These are phyloP conservation scores for Candida easanensis DNA, from an alignment of 805 yeast species.

Conservation along the genomic window DNA sequence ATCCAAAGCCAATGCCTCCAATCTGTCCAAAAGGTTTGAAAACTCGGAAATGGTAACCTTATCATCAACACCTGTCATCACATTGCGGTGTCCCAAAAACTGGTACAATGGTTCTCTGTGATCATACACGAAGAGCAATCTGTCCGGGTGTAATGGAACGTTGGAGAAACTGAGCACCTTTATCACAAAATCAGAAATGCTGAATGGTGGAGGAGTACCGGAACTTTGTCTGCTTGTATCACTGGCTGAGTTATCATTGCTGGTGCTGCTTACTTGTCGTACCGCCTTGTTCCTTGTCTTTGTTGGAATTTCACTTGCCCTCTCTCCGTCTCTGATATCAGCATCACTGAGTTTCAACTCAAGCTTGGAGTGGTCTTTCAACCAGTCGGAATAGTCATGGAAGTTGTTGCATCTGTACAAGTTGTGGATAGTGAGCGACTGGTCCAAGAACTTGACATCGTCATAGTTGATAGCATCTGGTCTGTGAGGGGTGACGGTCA, in stretches of 20 bases:
- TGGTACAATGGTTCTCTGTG: conserved; percentile 9
- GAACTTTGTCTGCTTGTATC: conserved; percentile 12
- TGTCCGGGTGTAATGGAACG: not conserved
- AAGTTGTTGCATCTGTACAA: conserved; percentile 14
- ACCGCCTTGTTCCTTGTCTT: not conserved
- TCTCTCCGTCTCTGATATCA: conserved; percentile 13
- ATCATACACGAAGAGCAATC: conserved; percentile 10
- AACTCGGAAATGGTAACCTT: conserved; percentile 10
- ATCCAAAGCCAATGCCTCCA: conserved; percentile 4
- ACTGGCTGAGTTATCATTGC: conserved; percentile 13
- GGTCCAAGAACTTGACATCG: conserved; percentile 18
- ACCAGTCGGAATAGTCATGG: conserved; percentile 22
- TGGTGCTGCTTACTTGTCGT: not conserved
- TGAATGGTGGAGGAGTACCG: conserved; percentile 5
- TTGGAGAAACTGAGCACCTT: conserved; percentile 10
- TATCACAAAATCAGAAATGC: conserved; percentile 6
- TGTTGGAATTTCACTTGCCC: conserved; percentile 1
- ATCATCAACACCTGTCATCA: conserved; percentile 3
- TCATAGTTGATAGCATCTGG: not conserved
- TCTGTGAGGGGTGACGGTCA: conserved; percentile 16
- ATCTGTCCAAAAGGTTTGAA: conserved; percentile 4
- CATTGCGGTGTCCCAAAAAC: not conserved
- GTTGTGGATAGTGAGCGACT: conserved; percentile 21
- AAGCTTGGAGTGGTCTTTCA: conserved; percentile 10
- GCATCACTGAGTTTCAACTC: conserved; percentile 21